Evolutionary conservation across 2,329 filamentous ascomycete species (phyloP).

Genomic region (Ascochyta koolunga): DNA sequence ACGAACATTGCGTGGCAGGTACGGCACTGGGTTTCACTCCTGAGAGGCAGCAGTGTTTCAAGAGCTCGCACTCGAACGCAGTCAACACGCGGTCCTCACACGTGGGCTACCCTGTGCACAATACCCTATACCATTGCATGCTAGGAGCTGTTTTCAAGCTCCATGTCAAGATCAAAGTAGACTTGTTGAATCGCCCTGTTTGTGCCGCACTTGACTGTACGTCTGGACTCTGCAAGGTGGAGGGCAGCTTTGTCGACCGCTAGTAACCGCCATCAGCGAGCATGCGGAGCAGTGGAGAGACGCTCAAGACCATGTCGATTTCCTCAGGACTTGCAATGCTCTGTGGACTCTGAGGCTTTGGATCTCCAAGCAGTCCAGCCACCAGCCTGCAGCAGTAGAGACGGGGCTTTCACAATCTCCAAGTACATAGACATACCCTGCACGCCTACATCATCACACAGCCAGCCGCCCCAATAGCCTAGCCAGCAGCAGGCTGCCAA

Average conservation of each 20-base stretch:
- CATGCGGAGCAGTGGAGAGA: not conserved
- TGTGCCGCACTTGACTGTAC: no score
- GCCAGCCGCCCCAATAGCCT: constrained; percentile 1
- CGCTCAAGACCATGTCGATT: not conserved
- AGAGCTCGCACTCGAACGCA: not conserved
- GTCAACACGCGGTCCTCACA: constrained; percentile 1
- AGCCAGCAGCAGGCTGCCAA: constrained; percentile 7
- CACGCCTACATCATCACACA: constrained; percentile 14
- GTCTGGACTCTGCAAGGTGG: no score
- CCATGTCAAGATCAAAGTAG: not conserved
- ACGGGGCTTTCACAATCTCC: not conserved
- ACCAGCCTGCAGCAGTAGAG: not conserved
- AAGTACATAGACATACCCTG: constrained; percentile 9
- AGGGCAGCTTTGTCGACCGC: constrained; percentile 4
- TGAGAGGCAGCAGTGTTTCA: constrained; percentile 4
- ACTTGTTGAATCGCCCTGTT: constrained; percentile 1
- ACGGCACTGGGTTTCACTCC: constrained; percentile 3
- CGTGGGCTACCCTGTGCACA: not conserved
- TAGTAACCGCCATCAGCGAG: constrained; percentile 2
- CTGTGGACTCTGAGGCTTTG: not conserved
- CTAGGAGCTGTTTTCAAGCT: not conserved
- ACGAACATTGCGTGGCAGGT: not conserved
- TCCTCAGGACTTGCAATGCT: not conserved
- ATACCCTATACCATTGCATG: not conserved
- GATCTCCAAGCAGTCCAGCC: not conserved